These are phyloP conservation scores for Globisporangium cystogenes DNA, from an alignment of 352 stramenopile genomes.

Conservation along the genomic window DNA sequence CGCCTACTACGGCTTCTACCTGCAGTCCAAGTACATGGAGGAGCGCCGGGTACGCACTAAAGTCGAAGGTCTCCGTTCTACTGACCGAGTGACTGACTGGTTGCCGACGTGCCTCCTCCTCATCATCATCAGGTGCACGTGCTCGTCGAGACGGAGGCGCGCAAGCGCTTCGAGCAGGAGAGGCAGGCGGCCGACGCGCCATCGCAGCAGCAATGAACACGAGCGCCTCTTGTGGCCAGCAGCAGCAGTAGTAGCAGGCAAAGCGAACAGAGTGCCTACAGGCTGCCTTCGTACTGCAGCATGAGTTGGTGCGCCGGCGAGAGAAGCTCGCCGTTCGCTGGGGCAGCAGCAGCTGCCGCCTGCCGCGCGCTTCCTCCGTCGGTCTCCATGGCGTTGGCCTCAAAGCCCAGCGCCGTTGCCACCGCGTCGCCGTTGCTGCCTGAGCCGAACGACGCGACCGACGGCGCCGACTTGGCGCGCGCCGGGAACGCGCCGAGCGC, in stretches of 20 bases:
- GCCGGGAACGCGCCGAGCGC: not conserved
- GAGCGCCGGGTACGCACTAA: constrained; percentile 51
- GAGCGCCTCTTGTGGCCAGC: not conserved
- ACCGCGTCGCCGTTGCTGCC: not conserved
- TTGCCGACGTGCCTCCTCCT: too few species aligned
- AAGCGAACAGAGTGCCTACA: constrained; percentile 3
- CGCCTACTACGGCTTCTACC: constrained; percentile 76
- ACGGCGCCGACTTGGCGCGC: constrained; percentile 1
- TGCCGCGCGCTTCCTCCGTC: not conserved
- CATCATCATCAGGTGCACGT: constrained; percentile 39
- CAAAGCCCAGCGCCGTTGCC: not conserved
- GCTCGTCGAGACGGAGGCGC: constrained; percentile 58
- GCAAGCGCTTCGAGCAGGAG: constrained; percentile 52
- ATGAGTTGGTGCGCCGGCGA: constrained; percentile 7
- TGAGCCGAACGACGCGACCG: not conserved
- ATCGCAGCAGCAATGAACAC: not conserved
- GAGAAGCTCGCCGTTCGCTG: not conserved
- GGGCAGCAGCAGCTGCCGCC: too few species aligned
- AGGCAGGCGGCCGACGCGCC: constrained; percentile 4
- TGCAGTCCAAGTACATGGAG: constrained; percentile 83
- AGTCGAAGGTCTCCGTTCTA: too few species aligned
- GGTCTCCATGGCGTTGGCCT: not conserved
- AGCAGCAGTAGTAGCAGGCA: too few species aligned
- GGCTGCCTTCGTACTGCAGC: constrained; percentile 15
- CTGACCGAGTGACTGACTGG: too few species aligned